These are phyloP conservation scores for Gymnopilus junonius DNA, from an alignment of 768 basidiomycete species.

Conservation along the genomic window DNA sequence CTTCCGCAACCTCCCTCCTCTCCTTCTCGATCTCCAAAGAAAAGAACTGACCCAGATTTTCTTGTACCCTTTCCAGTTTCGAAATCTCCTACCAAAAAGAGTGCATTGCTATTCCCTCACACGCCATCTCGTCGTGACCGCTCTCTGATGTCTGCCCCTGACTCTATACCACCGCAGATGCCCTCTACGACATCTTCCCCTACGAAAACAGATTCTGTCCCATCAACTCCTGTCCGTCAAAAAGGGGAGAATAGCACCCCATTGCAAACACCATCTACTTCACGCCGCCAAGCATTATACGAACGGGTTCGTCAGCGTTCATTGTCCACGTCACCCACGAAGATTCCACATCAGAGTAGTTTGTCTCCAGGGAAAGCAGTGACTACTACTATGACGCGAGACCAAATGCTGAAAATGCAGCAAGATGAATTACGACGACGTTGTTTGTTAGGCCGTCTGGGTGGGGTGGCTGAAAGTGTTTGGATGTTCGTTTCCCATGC, in stretches of 20 bases:
- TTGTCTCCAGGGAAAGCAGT: constrained; percentile 19
- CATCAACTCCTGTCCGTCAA: constrained; percentile 72
- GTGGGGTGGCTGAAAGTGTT: constrained; percentile 82
- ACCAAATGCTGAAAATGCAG: constrained; percentile 69
- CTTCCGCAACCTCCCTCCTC: constrained; percentile 45
- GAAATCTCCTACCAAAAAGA: constrained; percentile 52
- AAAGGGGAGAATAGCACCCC: constrained; percentile 58
- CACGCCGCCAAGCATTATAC: constrained; percentile 79
- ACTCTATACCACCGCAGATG: constrained; percentile 45
- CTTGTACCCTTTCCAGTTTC: constrained; percentile 54
- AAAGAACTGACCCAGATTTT: constrained; percentile 41
- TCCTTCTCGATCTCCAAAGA: constrained; percentile 46
- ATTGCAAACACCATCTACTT: constrained; percentile 72
- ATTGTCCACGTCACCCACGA: constrained; percentile 68
- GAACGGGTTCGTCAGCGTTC: constrained; percentile 81
- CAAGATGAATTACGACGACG: constrained; percentile 81
- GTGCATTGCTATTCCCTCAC: constrained; percentile 57
- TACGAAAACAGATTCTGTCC: constrained; percentile 42
- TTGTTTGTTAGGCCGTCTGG: constrained; percentile 76
- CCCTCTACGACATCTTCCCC: constrained; percentile 40
- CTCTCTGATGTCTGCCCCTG: constrained; percentile 41
- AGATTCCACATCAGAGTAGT: constrained; percentile 44
- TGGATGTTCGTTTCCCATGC: constrained; percentile 71
- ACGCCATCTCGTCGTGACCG: constrained; percentile 63
- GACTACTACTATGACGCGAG: constrained; percentile 52